Evolutionary conservation across 805 yeast genomes (phyloP), one percentile per base, ranked within the genome.

Genomic region (Teunomyces stri): DNA sequence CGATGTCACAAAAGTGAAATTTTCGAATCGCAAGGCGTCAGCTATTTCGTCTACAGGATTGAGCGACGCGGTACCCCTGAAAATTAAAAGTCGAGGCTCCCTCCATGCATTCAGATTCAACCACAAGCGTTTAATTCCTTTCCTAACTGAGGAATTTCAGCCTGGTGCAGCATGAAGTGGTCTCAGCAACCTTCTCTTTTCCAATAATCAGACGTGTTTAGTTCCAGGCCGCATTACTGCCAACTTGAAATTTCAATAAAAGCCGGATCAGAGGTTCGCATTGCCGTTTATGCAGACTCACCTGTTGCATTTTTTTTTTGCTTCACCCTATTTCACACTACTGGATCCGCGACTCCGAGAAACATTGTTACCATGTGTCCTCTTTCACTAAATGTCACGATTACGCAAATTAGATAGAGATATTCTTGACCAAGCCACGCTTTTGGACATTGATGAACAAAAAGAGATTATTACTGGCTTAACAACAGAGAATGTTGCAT

Each of bases 371-470:
- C 34, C 9, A 10, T 30, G 18, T 31, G 20, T 18, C 20, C 15
- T n/a, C 34, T 9, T 13, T 13, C 11, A 13, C 9, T 13, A 31
- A 36, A 59, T 57, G 61, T 53, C 62, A 16, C 54, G 65, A 11
- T 51, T 53, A 22, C 58, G 65, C 22, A 50, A 53, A 7, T 11
- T 60, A 2, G 66, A 61, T 46, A 49, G 53, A 36, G 54, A 52
- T 27, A 49, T 61, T 39, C 60, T 61, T 20, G 55, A 55, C 9
- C 54, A 51, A 30, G 43, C 47, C 42, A 33, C 58, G 49, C 30
- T 44, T 22, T 42, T 61, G 6, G 66, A 61, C 21, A 46, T 53
- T 15, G 63, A 57, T 15, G 66, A 61, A 49, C 66, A 61, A 50
- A 52, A 54, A 5, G 50, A 47, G n/a, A 50, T 61, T 25, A 50